Conservation (phyloP, 2,329 filamentous ascomycete genomes). For the Neodidymelliopsis sp. region DNA sequence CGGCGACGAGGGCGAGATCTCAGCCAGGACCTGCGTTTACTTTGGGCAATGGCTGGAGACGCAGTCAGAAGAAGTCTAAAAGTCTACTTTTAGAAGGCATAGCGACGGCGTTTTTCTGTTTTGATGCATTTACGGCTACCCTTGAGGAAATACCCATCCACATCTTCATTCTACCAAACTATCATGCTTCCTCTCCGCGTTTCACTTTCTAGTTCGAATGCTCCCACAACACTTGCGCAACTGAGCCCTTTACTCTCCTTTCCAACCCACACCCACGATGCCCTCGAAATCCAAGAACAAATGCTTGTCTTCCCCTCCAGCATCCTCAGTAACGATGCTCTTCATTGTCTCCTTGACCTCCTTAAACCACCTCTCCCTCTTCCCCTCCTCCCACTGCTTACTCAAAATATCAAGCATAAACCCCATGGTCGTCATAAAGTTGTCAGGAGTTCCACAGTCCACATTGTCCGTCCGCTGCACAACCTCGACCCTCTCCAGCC, state of each 20-base stretch:
- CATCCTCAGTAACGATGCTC: conserved; percentile 16
- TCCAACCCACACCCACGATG: conserved; percentile 25
- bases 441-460: conserved; percentile 22
- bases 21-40: conserved; percentile 88
- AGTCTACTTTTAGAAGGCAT: conserved; percentile 21
- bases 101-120: conserved; percentile 35
- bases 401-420: conserved; percentile 27
- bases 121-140: conserved; percentile 19
- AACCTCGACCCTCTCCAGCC: conserved; percentile 25
- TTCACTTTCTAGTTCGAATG: too few species aligned
- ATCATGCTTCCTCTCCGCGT: too few species aligned
- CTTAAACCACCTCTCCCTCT: conserved; percentile 20
- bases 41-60: conserved; percentile 79
- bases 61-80: conserved; percentile 37
- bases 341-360: conserved; percentile 20
- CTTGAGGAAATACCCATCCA: conserved; percentile 20
- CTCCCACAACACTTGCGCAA: background rate
- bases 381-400: conserved; percentile 25
- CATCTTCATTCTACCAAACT: too few species aligned
- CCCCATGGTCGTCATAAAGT: conserved; percentile 25
- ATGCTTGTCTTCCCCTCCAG: conserved; percentile 19
- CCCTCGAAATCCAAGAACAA: conserved; percentile 25
- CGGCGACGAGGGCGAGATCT: conserved; percentile 88
- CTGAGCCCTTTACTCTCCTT: conserved; percentile 7
- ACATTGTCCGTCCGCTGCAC: conserved; percentile 13